These are phyloP conservation scores for Elaeis oleifera DNA, from an alignment of 202 grass and related monocot genomes.

Conservation along the genomic window DNA sequence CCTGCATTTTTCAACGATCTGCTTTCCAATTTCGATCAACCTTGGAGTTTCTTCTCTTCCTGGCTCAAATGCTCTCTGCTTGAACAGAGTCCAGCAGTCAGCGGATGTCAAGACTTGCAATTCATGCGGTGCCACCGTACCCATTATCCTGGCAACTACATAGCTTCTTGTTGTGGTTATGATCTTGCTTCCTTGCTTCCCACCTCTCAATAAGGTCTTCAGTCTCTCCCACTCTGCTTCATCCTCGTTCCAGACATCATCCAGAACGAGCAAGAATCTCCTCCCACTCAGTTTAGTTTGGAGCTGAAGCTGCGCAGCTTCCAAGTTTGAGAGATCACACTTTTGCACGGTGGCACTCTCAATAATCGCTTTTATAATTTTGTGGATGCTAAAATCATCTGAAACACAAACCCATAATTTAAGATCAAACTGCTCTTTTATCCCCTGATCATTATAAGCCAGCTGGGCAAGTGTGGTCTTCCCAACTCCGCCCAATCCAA, in stretches of 20 bases:
- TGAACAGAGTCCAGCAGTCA: slow-evolving; percentile 7
- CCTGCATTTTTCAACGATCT: slow-evolving; percentile 16
- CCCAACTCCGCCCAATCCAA: slow-evolving; percentile 32
- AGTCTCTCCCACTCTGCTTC: too few species aligned
- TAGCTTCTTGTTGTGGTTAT: too few species aligned
- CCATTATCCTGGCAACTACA: too few species aligned
- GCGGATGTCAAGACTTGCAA: too few species aligned
- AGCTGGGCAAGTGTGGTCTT: slow-evolving; percentile 33
- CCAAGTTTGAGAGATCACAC: neutral
- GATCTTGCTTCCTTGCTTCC: too few species aligned
- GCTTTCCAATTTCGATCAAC: neutral
- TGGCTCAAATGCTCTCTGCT: slow-evolving; percentile 24
- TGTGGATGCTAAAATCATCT: slow-evolving; percentile 12
- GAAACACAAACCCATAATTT: slow-evolving; percentile 32
- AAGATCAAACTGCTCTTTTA: neutral
- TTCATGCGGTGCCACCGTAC: too few species aligned
- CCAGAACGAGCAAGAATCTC: too few species aligned
- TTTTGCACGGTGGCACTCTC: neutral
- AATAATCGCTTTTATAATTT: slow-evolving; percentile 13
- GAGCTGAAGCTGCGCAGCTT: too few species aligned
- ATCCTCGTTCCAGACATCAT: too few species aligned
- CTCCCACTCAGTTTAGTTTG: too few species aligned
- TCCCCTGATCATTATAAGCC: slow-evolving; percentile 7
- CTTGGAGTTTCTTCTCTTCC: neutral
- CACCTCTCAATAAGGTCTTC: too few species aligned